Evolutionary conservation across 2,329 filamentous ascomycete genomes (phyloP).

Genomic region (Samsoniella hepiali): DNA sequence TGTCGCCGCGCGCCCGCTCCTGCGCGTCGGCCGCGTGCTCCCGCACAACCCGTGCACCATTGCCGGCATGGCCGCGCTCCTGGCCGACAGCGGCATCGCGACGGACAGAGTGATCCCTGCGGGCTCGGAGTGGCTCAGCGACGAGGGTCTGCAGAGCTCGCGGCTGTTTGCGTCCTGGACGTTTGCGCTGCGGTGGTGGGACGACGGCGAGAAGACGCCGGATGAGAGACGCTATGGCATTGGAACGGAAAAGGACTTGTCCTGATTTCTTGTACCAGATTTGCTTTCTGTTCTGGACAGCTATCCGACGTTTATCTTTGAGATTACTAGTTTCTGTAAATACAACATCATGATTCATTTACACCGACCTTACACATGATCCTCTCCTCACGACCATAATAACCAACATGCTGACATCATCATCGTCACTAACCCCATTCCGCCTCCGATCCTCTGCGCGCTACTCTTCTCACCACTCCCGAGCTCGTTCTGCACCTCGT

Average conservation of each 20-base stretch:
- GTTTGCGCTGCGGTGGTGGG: neutral
- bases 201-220: neutral
- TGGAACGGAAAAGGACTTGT: neutral
- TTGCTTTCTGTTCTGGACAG: neutral
- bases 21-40: slow-evolving; percentile 26
- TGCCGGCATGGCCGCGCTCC: slow-evolving; percentile 27
- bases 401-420: neutral
- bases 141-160: slow-evolving; percentile 22
- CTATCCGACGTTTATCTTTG: neutral
- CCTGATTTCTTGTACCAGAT: neutral
- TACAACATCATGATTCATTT: neutral
- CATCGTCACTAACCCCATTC: neutral
- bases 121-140: slow-evolving; percentile 28
- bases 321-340: neutral
- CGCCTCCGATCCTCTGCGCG: neutral
- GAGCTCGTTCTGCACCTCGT: slow-evolving; percentile 30
- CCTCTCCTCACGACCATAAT: neutral
- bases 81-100: slow-evolving; percentile 28
- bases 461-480: neutral
- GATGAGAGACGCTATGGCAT: neutral
- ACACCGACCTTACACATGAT: neutral
- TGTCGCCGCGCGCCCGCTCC: slow-evolving; percentile 24
- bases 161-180: neutral
- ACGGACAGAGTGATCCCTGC: slow-evolving; percentile 23
- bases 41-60: slow-evolving; percentile 31